Conservation (phyloP, 164 flowering plant genomes). For the Amborella trichopoda region DNA sequence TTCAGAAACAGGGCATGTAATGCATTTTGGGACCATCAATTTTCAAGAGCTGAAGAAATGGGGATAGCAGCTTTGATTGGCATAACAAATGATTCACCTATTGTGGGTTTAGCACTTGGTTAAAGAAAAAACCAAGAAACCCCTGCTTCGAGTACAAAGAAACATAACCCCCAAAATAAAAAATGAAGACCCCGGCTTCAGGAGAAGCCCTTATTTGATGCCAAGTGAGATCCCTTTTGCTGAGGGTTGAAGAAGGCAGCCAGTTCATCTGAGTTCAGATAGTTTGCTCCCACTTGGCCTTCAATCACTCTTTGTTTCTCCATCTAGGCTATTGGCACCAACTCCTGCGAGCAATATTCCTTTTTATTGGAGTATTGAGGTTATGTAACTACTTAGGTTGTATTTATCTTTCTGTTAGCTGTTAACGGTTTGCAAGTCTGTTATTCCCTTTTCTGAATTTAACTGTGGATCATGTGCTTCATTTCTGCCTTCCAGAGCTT, state of each 20-base stretch:
- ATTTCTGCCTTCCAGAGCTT: too few species aligned
- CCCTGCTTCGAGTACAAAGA: slow-evolving; percentile 50
- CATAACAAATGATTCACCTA: slow-evolving; percentile 84
- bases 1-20: too few species aligned
- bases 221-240: slow-evolving; percentile 73
- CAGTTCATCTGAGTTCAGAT: slow-evolving; percentile 27
- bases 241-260: slow-evolving; percentile 77
- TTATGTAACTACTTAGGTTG: too few species aligned
- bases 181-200: slow-evolving; percentile 58
- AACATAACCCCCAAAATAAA: slow-evolving; percentile 6
- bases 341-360: slow-evolving; percentile 58
- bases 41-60: slow-evolving; percentile 26
- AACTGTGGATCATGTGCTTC: too few species aligned
- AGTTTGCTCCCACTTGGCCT: slow-evolving; percentile 15
- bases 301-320: slow-evolving; percentile 23
- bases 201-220: slow-evolving; percentile 80
- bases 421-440: too few species aligned
- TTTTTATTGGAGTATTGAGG: too few species aligned
- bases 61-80: slow-evolving; percentile 50
- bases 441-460: too few species aligned
- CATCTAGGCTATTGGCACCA: slow-evolving; percentile 44
- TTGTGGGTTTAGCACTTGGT: slow-evolving; percentile 64
- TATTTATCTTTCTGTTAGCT: too few species aligned
- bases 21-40: too few species aligned
- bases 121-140: slow-evolving; percentile 21